These are phyloP conservation scores for Podospora conica DNA, from an alignment of 495 filamentous ascomycete species.

Conservation along the genomic window DNA sequence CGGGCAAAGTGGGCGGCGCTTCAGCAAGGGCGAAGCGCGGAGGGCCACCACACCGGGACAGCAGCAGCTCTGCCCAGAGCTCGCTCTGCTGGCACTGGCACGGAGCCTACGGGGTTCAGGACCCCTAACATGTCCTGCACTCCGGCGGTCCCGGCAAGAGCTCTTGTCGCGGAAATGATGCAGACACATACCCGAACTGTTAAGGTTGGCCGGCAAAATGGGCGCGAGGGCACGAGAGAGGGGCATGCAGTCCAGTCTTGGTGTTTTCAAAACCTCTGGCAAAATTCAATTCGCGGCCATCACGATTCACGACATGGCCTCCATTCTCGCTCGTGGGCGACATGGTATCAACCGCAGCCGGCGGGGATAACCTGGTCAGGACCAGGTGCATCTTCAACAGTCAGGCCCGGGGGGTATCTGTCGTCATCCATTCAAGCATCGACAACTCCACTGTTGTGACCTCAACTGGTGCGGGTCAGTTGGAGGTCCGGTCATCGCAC, in stretches of 20 bases:
- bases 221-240: background rate
- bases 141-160: slow-evolving; percentile 8
- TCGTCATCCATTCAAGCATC: background rate
- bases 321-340: background rate
- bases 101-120: slow-evolving; percentile 6
- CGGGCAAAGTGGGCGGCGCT: slow-evolving; percentile 7
- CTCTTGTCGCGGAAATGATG: background rate
- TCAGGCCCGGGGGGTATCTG: background rate
- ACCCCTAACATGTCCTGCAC: slow-evolving; percentile 4
- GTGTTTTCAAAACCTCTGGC: background rate
- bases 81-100: slow-evolving; percentile 6
- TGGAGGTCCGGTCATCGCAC: background rate
- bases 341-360: background rate
- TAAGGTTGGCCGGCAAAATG: slow-evolving; percentile 3
- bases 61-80: too few species aligned
- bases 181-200: background rate
- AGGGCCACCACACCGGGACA: background rate
- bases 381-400: background rate
- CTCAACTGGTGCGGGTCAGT: background rate
- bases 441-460: background rate
- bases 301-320: too few species aligned
- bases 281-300: background rate
- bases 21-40: slow-evolving; percentile 6
- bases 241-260: background rate
- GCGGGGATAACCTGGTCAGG: background rate